Conservation (phyloP, 139 green algal genomes). For the Haematococcus lacustris region DNA sequence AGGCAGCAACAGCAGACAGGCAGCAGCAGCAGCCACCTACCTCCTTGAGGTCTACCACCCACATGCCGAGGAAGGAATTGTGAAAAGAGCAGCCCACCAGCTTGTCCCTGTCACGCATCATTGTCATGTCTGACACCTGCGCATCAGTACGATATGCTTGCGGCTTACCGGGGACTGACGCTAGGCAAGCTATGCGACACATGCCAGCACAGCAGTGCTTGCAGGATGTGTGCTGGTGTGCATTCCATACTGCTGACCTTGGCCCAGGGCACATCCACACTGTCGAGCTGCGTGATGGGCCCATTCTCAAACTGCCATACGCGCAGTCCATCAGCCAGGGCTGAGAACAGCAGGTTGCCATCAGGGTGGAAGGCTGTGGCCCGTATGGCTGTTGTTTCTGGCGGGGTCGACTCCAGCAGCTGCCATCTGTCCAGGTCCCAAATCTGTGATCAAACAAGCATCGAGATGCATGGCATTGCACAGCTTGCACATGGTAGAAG, state of each 20-base stretch:
- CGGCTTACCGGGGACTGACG: not conserved
- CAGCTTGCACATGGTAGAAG: not conserved
- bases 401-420: slow-evolving; percentile 42
- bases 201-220: not conserved
- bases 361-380: slow-evolving; percentile 63
- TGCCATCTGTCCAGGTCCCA: slow-evolving; percentile 79
- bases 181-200: slow-evolving; percentile 3
- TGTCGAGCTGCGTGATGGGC: slow-evolving; percentile 47
- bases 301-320: slow-evolving; percentile 60
- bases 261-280: slow-evolving; percentile 58
- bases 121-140: slow-evolving; percentile 10
- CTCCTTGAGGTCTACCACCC: too few species aligned
- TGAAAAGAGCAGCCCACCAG: slow-evolving; percentile 26
- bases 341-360: slow-evolving; percentile 54
- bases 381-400: slow-evolving; percentile 51
- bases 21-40: too few species aligned
- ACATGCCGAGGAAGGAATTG: too few species aligned
- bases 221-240: not conserved
- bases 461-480: not conserved
- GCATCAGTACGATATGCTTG: not conserved
- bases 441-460: slow-evolving; percentile 21
- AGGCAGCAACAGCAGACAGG: too few species aligned
- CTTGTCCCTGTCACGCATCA: slow-evolving; percentile 26
- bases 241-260: slow-evolving; percentile 28
- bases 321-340: slow-evolving; percentile 45